Percentiles rank a stretch among this genome's conserved stretches.
Evolutionary conservation across 441 rosid genomes (phyloP).

Genomic region (Euphorbia celastroides): DNA sequence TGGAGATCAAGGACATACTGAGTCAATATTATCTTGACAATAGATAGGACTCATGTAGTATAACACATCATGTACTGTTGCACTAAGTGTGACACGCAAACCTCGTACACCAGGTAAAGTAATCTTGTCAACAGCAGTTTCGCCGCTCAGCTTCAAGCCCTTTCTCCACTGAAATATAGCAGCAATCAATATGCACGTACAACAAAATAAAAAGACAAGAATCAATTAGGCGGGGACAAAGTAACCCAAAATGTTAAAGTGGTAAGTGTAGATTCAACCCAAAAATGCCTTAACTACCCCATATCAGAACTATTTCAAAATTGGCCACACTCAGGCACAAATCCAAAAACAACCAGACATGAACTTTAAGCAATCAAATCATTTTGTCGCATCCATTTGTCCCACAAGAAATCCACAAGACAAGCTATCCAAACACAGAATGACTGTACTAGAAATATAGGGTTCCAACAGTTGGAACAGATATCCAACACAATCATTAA

Average conservation of each 20-base stretch:
- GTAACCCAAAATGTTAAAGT: not conserved
- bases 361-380: not conserved
- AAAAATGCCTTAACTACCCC: not conserved
- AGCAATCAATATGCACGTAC: not conserved
- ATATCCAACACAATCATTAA: no score
- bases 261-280: not conserved
- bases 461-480: no score
- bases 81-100: slow-evolving; percentile 80
- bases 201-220: slow-evolving; percentile 6
- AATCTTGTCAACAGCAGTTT: slow-evolving; percentile 88
- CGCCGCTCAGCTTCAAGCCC: slow-evolving; percentile 96
- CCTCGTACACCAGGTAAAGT: slow-evolving; percentile 96
- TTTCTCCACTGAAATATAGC: slow-evolving; percentile 84
- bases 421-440: not conserved
- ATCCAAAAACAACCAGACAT: not conserved
- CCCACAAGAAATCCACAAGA: not conserved
- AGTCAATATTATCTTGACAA: slow-evolving; percentile 87
- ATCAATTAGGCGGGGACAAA: not conserved
- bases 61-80: slow-evolving; percentile 96
- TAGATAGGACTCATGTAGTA: slow-evolving; percentile 99
- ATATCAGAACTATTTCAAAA: not conserved
- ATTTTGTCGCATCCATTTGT: not conserved
- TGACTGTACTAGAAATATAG: not conserved
- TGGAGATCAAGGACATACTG: slow-evolving; percentile 40
- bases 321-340: not conserved